Evolutionary conservation across 139 green algal species (phyloP).

Genomic region (Picochlorum sp.): DNA sequence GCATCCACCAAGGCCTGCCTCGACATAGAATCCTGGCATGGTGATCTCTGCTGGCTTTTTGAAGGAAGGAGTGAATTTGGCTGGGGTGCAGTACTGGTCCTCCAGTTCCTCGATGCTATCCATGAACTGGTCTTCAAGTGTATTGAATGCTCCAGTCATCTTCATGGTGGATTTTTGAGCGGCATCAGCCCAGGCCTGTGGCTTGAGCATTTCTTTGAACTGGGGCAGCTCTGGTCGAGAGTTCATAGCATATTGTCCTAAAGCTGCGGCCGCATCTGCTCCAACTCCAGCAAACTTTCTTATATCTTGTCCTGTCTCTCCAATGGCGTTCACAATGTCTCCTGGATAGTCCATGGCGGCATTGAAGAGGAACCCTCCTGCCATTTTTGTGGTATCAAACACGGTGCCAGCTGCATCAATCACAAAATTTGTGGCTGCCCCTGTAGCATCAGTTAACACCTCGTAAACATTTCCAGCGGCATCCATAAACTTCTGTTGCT

Average conservation of each 20-base stretch:
- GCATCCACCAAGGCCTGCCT: conserved; percentile 21
- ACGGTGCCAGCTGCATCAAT: not conserved
- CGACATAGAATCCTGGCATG: conserved; percentile 11
- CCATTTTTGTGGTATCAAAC: not conserved
- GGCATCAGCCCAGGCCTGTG: conserved; percentile 2
- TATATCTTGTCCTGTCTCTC: not conserved
- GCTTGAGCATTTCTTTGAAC: not conserved
- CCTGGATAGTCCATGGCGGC: not conserved
- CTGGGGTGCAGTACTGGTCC: conserved; percentile 6
- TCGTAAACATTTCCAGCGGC: not conserved
- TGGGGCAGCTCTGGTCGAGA: not conserved
- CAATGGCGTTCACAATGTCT: not conserved
- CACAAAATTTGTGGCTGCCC: not conserved
- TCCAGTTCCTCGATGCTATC: not conserved
- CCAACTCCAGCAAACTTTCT: not conserved
- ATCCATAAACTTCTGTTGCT: not conserved
- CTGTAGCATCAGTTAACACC: not conserved
- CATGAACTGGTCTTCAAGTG: not conserved
- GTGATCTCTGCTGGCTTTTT: conserved; percentile 24
- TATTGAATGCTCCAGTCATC: not conserved
- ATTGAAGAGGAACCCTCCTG: not conserved
- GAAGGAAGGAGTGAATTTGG: not conserved
- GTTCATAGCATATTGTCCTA: conserved; percentile 5
- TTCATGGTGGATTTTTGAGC: not conserved
- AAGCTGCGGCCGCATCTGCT: not conserved